These are phyloP conservation scores for Apiotrichum brassicae DNA, from an alignment of 1,284 basidiomycete genomes.

Conservation along the genomic window DNA sequence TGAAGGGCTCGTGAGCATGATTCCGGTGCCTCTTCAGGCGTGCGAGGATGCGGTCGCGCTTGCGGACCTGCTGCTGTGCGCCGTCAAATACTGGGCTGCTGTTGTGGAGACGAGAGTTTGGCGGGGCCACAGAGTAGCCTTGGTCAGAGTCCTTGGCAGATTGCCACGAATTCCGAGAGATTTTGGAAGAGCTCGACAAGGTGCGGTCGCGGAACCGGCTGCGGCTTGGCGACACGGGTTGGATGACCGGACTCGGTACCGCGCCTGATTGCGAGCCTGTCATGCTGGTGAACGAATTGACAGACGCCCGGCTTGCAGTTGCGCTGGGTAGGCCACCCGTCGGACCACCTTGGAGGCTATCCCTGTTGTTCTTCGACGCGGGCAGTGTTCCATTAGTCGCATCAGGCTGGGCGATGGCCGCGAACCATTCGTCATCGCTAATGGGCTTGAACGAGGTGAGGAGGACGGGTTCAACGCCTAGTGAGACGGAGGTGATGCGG, in stretches of 20 bases:
- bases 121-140: no score
- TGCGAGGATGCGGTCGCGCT: background rate
- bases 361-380: no score
- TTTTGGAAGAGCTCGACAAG: background rate
- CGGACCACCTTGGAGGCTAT: no score
- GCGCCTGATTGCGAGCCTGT: background rate
- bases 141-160: background rate
- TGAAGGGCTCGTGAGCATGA: background rate
- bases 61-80: background rate
- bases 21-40: background rate
- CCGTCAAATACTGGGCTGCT: no score
- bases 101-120: no score
- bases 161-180: background rate
- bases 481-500: conserved; percentile 35
- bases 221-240: background rate
- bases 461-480: conserved; percentile 40
- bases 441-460: conserved; percentile 41
- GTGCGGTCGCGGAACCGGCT: background rate
- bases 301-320: no score
- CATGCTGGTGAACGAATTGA: background rate
- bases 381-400: background rate
- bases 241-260: background rate
- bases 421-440: conserved; percentile 45
- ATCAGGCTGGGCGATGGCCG: conserved; percentile 7
- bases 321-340: no score